phyloP scores from a whole-genome alignment of 148 eudicot species.

The Vaccinium corymbosum region DNA sequence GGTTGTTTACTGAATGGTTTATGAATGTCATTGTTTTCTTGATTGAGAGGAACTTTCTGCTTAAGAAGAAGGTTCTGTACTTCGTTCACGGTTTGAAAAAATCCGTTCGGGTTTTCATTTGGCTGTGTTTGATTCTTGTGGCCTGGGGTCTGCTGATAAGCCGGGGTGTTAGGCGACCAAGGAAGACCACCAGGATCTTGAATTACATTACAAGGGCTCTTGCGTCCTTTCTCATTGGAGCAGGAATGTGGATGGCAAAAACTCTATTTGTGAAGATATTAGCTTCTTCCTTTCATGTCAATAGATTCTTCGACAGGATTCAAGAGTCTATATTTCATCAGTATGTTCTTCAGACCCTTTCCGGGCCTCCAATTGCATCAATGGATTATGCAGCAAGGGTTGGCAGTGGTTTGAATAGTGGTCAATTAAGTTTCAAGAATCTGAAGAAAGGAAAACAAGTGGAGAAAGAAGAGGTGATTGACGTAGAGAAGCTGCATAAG shows the following conservation, averaged over 20 bases:
- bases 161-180: slow-evolving; percentile 47
- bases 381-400: slow-evolving; percentile 27
- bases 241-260: slow-evolving; percentile 72
- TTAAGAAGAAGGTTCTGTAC: slow-evolving; percentile 71
- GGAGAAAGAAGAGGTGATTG: slow-evolving; percentile 57
- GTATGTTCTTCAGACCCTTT: slow-evolving; percentile 73
- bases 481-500: slow-evolving; percentile 71
- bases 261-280: slow-evolving; percentile 57
- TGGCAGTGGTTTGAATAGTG: slow-evolving; percentile 26
- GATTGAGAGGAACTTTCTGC: slow-evolving; percentile 63
- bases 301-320: slow-evolving; percentile 77
- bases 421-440: slow-evolving; percentile 48
- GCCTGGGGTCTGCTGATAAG: slow-evolving; percentile 74
- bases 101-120: slow-evolving; percentile 58
- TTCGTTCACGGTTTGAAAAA: slow-evolving; percentile 65
- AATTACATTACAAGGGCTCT: slow-evolving; percentile 61
- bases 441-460: slow-evolving; percentile 32
- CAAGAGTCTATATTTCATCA: slow-evolving; percentile 80
- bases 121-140: slow-evolving; percentile 67
- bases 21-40: slow-evolving; percentile 45
- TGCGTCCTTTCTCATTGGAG: slow-evolving; percentile 65
- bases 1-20: slow-evolving; percentile 56
- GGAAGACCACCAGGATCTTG: slow-evolving; percentile 32
- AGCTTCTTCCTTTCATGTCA: slow-evolving; percentile 76
- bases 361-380: slow-evolving; percentile 43